phyloP scores from a whole-genome alignment of 139 green algal genomes.

The Limnomonas spitsbergensis region DNA sequence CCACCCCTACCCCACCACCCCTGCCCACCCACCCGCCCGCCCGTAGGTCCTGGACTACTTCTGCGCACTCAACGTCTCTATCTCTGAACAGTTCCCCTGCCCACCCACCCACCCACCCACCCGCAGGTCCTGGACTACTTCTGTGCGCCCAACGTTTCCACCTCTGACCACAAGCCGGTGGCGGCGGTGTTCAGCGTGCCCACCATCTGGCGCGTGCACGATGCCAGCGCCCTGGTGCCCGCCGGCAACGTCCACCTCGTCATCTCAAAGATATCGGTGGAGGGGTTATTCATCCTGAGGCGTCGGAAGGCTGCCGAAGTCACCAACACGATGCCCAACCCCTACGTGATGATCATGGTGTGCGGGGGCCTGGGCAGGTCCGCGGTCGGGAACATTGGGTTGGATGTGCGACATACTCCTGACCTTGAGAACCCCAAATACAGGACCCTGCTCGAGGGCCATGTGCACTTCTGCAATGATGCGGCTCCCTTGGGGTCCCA shows the following conservation, averaged over 20 bases:
- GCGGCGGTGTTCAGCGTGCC: constrained; percentile 23
- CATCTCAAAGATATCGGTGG: neutral
- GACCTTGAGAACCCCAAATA: neutral
- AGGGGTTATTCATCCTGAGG: constrained; percentile 28
- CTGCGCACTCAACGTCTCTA: constrained; percentile 38
- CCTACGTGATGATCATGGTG: constrained; percentile 5
- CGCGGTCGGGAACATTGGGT: neutral
- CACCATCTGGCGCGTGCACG: neutral
- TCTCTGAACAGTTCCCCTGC: constrained; percentile 69
- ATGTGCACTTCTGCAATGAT: neutral
- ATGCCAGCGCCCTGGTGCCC: neutral
- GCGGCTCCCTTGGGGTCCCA: neutral
- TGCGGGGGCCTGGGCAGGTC: neutral
- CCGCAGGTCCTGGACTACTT: constrained; percentile 50
- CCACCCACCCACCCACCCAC: too few relatives aligned
- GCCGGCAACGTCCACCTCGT: constrained; percentile 2
- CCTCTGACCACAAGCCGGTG: constrained; percentile 75
- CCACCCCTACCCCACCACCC: too few relatives aligned
- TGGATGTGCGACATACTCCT: neutral
- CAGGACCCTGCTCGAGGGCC: neutral
- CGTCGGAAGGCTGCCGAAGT: neutral
- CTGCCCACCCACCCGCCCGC: too few relatives aligned
- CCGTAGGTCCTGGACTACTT: constrained; percentile 50
- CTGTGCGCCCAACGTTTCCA: constrained; percentile 40
- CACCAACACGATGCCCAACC: neutral